Conservation (phyloP, 179 eudicot species). For the Spinacia oleracea region DNA sequence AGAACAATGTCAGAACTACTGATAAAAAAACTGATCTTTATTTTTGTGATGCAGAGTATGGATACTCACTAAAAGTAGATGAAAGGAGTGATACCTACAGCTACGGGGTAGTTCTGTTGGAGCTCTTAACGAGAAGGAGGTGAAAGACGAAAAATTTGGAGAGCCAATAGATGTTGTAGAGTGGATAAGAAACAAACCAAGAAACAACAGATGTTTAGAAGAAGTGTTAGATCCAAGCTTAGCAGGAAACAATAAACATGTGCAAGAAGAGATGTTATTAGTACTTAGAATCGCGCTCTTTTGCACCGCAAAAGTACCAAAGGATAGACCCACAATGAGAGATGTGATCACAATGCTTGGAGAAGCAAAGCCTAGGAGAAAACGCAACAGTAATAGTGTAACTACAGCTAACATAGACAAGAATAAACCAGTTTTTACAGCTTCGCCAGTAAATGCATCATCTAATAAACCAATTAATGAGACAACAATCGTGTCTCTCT, state of each 20-base stretch:
- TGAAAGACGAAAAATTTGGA: constrained; percentile 63
- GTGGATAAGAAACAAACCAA: constrained; percentile 65
- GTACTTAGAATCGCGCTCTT: constrained; percentile 77
- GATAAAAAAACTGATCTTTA: too few species aligned
- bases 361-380: constrained; percentile 94
- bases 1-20: neutral
- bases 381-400: constrained; percentile 52
- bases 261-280: constrained; percentile 85
- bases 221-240: constrained; percentile 63
- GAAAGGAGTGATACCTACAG: constrained; percentile 95
- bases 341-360: constrained; percentile 89
- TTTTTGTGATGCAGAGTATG: constrained; percentile 62
- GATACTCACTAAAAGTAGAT: constrained; percentile 82
- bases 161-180: constrained; percentile 73
- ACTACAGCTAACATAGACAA: constrained; percentile 46
- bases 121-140: constrained; percentile 71
- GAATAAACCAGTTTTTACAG: constrained; percentile 66
- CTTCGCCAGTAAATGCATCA: constrained; percentile 73
- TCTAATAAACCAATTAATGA: constrained; percentile 15
- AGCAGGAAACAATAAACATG: constrained; percentile 65
- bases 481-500: neutral
- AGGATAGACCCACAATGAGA: constrained; percentile 94
- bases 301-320: constrained; percentile 83
- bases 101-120: constrained; percentile 87
- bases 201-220: constrained; percentile 56